Conservation (phyloP, 345 rosid genomes). For the Erucastrum elatum region DNA sequence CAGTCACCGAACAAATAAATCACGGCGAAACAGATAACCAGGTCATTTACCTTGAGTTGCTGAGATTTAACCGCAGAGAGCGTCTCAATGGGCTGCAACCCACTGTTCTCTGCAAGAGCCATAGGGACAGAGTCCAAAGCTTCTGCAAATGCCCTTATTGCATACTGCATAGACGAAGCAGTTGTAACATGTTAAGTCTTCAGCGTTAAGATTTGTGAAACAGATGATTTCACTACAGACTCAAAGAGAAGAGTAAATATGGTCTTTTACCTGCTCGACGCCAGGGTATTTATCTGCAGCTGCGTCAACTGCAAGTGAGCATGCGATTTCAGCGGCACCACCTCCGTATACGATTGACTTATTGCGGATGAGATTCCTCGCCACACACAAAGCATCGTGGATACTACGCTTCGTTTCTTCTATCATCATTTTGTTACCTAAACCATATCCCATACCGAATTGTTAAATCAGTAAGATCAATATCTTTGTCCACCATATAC, state of each 20-base stretch:
- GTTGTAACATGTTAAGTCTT: not conserved
- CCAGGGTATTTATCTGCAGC: not conserved
- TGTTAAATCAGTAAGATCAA: not conserved
- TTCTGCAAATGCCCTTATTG: conserved; percentile 90
- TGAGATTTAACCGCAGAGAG: conserved; percentile 92
- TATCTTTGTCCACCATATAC: not conserved
- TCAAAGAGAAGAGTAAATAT: not conserved
- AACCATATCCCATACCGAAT: conserved; percentile 30
- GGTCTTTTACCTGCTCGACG: not conserved
- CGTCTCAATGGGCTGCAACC: conserved; percentile 92
- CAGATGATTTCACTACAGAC: not conserved
- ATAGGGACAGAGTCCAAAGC: conserved; percentile 82
- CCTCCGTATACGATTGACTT: conserved; percentile 96
- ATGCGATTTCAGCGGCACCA: conserved; percentile 92
- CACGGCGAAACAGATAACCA: not conserved
- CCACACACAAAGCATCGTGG: conserved; percentile 93
- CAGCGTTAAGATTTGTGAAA: not conserved
- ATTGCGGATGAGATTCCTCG: conserved; percentile 91
- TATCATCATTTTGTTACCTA: conserved; percentile 96
- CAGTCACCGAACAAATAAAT: not conserved
- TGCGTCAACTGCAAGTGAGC: conserved; percentile 45
- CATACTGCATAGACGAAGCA: conserved; percentile 60
- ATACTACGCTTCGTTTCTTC: conserved; percentile 98
- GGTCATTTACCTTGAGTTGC: conserved; percentile 68
- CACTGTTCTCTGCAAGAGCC: conserved; percentile 99